These are phyloP conservation scores for Dioszegia hungarica DNA, from an alignment of 768 basidiomycete genomes.

Conservation along the genomic window DNA sequence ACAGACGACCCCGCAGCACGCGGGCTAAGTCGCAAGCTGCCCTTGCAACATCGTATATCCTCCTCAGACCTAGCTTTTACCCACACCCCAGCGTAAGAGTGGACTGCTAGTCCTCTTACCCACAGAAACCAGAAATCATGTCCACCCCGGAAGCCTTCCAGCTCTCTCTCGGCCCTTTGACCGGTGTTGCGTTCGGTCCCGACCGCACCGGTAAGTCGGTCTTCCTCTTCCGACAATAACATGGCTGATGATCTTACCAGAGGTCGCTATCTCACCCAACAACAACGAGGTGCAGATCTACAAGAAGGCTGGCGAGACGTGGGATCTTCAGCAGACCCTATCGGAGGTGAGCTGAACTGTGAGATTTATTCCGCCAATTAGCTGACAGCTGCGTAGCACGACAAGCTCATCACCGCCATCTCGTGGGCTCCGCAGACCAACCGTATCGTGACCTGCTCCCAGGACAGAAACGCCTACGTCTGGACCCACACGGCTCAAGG, in stretches of 20 bases:
- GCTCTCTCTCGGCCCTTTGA: constrained; percentile 77
- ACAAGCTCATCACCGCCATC: constrained; percentile 94
- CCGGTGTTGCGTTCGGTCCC: constrained; percentile 83
- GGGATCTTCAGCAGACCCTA: constrained; percentile 61
- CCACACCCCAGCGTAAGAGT: constrained; percentile 51
- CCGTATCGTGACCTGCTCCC: constrained; percentile 96
- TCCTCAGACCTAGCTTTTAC: not conserved
- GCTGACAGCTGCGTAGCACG: constrained; percentile 63
- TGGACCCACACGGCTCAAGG: constrained; percentile 84
- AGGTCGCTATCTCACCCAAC: constrained; percentile 86
- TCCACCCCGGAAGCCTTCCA: constrained; percentile 71
- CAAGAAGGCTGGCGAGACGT: constrained; percentile 50
- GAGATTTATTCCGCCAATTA: not conserved
- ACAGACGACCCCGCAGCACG: too few species aligned
- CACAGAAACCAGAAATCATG: constrained; percentile 48
- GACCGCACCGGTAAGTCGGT: constrained; percentile 71
- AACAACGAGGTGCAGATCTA: constrained; percentile 82
- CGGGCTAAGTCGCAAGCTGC: too few species aligned
- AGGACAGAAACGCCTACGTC: constrained; percentile 97
- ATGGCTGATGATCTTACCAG: constrained; percentile 52
- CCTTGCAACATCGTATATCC: too few species aligned
- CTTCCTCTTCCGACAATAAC: not conserved
- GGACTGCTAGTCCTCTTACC: constrained; percentile 73
- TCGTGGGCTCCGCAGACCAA: constrained; percentile 98
- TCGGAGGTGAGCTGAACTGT: constrained; percentile 61